These are phyloP conservation scores for Candida vartiovaarae DNA, from an alignment of 805 yeast species.

Conservation along the genomic window DNA sequence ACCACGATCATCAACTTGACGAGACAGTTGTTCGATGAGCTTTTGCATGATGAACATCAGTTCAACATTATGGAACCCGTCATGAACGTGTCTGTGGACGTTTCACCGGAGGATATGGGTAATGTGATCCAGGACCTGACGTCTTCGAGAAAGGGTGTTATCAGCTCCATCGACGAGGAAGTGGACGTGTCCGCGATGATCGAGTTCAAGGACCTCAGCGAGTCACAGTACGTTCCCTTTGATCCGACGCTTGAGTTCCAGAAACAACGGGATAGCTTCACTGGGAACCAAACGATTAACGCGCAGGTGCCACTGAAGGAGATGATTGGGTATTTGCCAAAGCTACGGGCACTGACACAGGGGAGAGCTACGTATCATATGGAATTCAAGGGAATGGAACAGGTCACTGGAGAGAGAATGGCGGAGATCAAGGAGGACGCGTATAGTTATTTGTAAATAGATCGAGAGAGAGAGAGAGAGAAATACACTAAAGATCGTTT, in stretches of 20 bases:
- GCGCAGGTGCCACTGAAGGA: slow-evolving; percentile 83
- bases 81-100: slow-evolving; percentile 67
- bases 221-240: slow-evolving; percentile 62
- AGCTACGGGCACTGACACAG: slow-evolving; percentile 75
- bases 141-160: slow-evolving; percentile 68
- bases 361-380: slow-evolving; percentile 83
- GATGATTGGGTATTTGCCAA: slow-evolving; percentile 83
- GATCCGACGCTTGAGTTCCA: slow-evolving; percentile 50
- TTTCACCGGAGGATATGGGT: slow-evolving; percentile 70
- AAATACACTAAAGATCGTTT: too few species aligned
- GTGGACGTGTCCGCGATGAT: slow-evolving; percentile 28
- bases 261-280: slow-evolving; percentile 16
- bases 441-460: too few species aligned
- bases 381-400: slow-evolving; percentile 68
- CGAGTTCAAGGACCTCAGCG: slow-evolving; percentile 52
- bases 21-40: slow-evolving; percentile 37
- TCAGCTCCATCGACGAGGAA: slow-evolving; percentile 67
- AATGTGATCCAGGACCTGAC: slow-evolving; percentile 79
- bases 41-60: slow-evolving; percentile 24
- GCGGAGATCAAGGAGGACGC: slow-evolving; percentile 25
- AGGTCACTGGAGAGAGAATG: slow-evolving; percentile 49
- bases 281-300: slow-evolving; percentile 42
- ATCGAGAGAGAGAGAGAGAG: too few species aligned
- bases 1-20: slow-evolving; percentile 37
- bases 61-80: slow-evolving; percentile 77